A percentile compares a stretch with the other conserved stretches of the same genome.
Evolutionary conservation across 2,329 filamentous ascomycete genomes (phyloP).

Genomic region (Phialophora expanda): DNA sequence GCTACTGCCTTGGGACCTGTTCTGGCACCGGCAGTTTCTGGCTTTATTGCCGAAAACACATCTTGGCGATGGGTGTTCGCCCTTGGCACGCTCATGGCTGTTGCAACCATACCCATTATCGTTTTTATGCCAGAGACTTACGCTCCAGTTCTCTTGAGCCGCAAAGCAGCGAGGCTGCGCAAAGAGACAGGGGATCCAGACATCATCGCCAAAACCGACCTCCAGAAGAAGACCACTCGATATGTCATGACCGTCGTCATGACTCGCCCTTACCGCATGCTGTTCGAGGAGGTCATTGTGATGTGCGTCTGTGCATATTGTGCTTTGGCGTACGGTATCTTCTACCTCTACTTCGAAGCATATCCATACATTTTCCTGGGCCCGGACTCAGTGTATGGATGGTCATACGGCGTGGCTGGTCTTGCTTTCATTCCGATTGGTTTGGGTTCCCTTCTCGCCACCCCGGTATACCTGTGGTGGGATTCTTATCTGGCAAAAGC

Average conservation of each 20-base stretch:
- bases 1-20: conserved; percentile 50
- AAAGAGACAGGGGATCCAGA: conserved; percentile 59
- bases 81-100: conserved; percentile 71
- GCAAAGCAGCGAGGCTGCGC: conserved; percentile 63
- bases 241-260: conserved; percentile 66
- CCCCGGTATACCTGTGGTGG: conserved; percentile 68
- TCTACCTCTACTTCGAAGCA: conserved; percentile 77
- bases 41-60: conserved; percentile 48
- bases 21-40: conserved; percentile 53
- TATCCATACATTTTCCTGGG: conserved; percentile 72
- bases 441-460: conserved; percentile 63
- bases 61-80: conserved; percentile 57
- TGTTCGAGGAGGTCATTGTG: conserved; percentile 73
- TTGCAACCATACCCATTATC: conserved; percentile 61
- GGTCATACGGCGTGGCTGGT: conserved; percentile 45
- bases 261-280: conserved; percentile 74
- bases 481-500: conserved; percentile 64
- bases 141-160: conserved; percentile 62
- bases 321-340: conserved; percentile 70
- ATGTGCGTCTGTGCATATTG: conserved; percentile 72
- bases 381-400: conserved; percentile 44
- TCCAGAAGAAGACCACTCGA: conserved; percentile 59
- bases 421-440: conserved; percentile 57
- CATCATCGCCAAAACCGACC: conserved; percentile 65
- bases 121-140: conserved; percentile 70